phyloP scores from a whole-genome alignment of 352 stramenopile genomes.

The Pythium oligandrum region DNA sequence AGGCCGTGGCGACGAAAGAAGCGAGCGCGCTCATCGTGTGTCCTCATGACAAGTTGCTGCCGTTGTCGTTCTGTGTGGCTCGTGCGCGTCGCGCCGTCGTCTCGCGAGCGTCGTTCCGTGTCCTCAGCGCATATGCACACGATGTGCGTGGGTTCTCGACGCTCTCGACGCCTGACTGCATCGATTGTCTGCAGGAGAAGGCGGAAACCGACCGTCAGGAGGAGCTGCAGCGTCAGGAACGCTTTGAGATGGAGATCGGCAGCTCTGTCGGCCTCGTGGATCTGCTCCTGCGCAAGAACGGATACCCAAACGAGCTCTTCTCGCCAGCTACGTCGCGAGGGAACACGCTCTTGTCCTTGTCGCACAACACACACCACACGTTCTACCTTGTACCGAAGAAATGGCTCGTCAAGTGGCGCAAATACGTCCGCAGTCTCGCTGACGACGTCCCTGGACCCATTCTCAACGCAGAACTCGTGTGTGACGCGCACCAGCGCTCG shows the following conservation, averaged over 20 bases:
- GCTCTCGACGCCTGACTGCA: slow-evolving; percentile 44
- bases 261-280: slow-evolving; percentile 64
- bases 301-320: slow-evolving; percentile 76
- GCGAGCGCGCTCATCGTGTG: slow-evolving; percentile 64
- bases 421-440: slow-evolving; percentile 59
- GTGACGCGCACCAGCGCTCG: slow-evolving; percentile 65
- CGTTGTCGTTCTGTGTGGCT: slow-evolving; percentile 48
- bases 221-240: slow-evolving; percentile 42
- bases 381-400: slow-evolving; percentile 86
- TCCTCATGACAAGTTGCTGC: slow-evolving; percentile 51
- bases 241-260: slow-evolving; percentile 65
- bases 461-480: slow-evolving; percentile 78
- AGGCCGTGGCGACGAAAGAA: slow-evolving; percentile 23
- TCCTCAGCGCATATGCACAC: slow-evolving; percentile 50
- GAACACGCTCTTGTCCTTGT: slow-evolving; percentile 53
- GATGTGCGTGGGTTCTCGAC: slow-evolving; percentile 57
- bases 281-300: slow-evolving; percentile 70
- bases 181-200: slow-evolving; percentile 48
- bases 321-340: slow-evolving; percentile 39
- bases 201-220: slow-evolving; percentile 44
- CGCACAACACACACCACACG: slow-evolving; percentile 30
- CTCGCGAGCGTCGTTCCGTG: slow-evolving; percentile 32
- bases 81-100: slow-evolving; percentile 54
- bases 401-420: slow-evolving; percentile 77
- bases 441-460: slow-evolving; percentile 65